Evolutionary conservation across 148 eudicot species (phyloP).

Genomic region (Selenicereus undatus): DNA sequence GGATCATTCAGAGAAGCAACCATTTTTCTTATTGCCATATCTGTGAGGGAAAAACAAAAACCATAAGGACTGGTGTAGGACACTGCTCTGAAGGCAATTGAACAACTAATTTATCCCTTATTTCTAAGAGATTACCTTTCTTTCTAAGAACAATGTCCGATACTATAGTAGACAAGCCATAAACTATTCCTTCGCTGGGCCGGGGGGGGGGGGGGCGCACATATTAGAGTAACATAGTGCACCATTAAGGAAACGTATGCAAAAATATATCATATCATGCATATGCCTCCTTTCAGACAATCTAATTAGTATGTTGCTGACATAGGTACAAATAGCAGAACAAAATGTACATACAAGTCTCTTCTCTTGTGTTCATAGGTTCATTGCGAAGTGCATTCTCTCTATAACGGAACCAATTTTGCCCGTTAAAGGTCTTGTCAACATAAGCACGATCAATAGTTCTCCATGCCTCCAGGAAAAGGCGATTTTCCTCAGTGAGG

Average conservation of each 20-base stretch:
- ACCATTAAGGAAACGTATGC: not conserved
- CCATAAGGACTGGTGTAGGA: not conserved
- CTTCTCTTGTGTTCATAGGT: conserved; percentile 86
- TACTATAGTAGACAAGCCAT: not conserved
- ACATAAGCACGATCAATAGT: conserved; percentile 90
- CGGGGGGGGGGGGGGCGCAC: not conserved
- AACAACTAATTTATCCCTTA: not conserved
- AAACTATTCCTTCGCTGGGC: not conserved
- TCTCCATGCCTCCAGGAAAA: conserved; percentile 98
- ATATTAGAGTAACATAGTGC: not conserved
- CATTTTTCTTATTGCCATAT: conserved; percentile 84
- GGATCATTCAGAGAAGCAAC: conserved; percentile 88
- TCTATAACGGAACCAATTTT: conserved; percentile 98
- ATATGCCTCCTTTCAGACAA: too few relatives aligned
- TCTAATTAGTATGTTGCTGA: not conserved
- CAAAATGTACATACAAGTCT: conserved; percentile 64
- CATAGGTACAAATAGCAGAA: not conserved
- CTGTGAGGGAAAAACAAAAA: conserved; percentile 29
- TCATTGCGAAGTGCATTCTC: conserved; percentile 84
- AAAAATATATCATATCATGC: too few relatives aligned
- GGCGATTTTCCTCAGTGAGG: conserved; percentile 83
- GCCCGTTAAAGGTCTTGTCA: conserved; percentile 94
- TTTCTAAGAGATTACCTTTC: not conserved
- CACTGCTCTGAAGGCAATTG: not conserved
- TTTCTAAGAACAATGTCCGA: not conserved